A percentile compares a stretch with the other conserved stretches of the same genome.
phyloP scores from a whole-genome alignment of 495 filamentous ascomycete species.

The Xylaria telfairii region DNA sequence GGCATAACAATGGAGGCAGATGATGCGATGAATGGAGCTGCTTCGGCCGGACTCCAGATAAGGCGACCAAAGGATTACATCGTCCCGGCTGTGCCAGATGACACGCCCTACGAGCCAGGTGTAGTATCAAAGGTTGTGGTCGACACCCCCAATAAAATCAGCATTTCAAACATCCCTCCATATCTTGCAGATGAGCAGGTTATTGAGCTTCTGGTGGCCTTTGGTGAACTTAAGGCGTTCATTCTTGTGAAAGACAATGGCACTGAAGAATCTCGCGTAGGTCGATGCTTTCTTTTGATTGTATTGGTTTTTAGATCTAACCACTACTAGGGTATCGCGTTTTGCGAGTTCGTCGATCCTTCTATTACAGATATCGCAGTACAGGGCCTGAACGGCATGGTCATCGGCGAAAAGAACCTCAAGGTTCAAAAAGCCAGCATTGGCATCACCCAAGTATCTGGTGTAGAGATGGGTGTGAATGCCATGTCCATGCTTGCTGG shows the following conservation, averaged over 20 bases:
- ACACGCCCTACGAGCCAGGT: slow-evolving; percentile 76
- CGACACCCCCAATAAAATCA: slow-evolving; percentile 94
- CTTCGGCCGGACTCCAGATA: slow-evolving; percentile 78
- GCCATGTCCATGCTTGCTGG: slow-evolving; percentile 99
- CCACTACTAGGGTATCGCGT: slow-evolving; percentile 80
- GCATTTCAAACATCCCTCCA: slow-evolving; percentile 83
- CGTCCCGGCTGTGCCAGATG: slow-evolving; percentile 79
- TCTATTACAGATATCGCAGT: slow-evolving; percentile 82
- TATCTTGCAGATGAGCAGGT: slow-evolving; percentile 92
- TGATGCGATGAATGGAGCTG: slow-evolving; percentile 60
- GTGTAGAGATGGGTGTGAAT: slow-evolving; percentile 93
- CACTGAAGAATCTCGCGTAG: slow-evolving; percentile 87
- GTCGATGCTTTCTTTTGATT: slow-evolving; percentile 40
- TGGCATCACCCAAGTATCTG: slow-evolving; percentile 86
- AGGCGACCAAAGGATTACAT: slow-evolving; percentile 97
- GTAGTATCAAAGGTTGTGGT: slow-evolving; percentile 80
- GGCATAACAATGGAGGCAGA: slow-evolving; percentile 85
- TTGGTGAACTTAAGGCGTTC: slow-evolving; percentile 93
- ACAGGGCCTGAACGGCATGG: slow-evolving; percentile 90
- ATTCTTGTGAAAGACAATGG: slow-evolving; percentile 85
- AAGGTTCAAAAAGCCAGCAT: slow-evolving; percentile 89
- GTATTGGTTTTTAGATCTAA: slow-evolving; percentile 26
- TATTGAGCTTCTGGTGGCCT: slow-evolving; percentile 83
- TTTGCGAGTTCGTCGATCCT: slow-evolving; percentile 91
- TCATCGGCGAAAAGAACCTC: slow-evolving; percentile 82